These are phyloP conservation scores for Immersiella caudata DNA, from an alignment of 495 filamentous ascomycete genomes.

Conservation along the genomic window DNA sequence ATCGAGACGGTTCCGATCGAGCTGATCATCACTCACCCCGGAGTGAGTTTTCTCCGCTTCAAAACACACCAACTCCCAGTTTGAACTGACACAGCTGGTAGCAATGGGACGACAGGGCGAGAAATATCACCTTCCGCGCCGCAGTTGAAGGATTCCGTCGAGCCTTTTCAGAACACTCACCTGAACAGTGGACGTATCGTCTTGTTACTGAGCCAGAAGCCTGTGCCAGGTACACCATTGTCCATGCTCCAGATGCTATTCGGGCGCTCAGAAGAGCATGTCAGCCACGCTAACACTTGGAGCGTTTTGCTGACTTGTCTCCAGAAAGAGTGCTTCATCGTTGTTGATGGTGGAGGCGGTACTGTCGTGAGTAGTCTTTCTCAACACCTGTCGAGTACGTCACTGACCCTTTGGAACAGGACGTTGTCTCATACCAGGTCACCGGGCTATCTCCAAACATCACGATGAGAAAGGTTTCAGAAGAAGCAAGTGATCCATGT, in stretches of 20 bases:
- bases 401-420: not conserved
- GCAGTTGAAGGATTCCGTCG: not conserved
- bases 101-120: not conserved
- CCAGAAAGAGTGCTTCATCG: constrained; percentile 22
- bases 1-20: constrained; percentile 21
- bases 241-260: not conserved
- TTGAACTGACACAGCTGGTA: not conserved
- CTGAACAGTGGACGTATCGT: not conserved
- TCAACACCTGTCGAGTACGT: not conserved
- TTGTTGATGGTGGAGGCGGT: constrained; percentile 29
- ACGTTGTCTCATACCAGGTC: constrained; percentile 22
- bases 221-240: constrained; percentile 15
- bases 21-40: constrained; percentile 23
- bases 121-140: not conserved
- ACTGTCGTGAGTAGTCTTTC: constrained; percentile 14
- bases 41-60: too few relatives aligned
- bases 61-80: too few relatives aligned
- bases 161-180: not conserved
- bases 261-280: not conserved
- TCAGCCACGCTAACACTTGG: not conserved
- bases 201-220: constrained; percentile 26
- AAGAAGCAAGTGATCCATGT: not conserved
- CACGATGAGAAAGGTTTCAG: constrained; percentile 4
- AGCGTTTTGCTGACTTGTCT: too few relatives aligned
- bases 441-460: constrained; percentile 14